Percentiles rank a stretch among this genome's conserved stretches.
Conservation (phyloP, 1,284 basidiomycete genomes). For the Stereum hirsutum region DNA sequence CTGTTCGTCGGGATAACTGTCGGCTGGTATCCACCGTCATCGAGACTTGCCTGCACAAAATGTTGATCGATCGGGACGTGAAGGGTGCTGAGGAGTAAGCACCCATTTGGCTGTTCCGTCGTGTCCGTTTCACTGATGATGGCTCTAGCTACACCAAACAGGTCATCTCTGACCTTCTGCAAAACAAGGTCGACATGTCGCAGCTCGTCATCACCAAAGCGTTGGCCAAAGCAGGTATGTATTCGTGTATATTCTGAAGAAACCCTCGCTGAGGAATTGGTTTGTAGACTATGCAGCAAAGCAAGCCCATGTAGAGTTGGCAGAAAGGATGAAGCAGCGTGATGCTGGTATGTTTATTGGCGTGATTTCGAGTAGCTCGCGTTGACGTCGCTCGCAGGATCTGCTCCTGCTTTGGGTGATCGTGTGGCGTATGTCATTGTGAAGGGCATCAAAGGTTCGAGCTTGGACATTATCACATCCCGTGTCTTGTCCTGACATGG, state of each 20-base stretch:
- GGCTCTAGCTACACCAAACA: conserved; percentile 78
- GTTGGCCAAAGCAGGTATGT: conserved; percentile 73
- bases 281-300: conserved; percentile 75
- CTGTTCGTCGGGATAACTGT: conserved; percentile 93
- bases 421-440: conserved; percentile 97
- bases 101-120: not conserved
- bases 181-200: conserved; percentile 96
- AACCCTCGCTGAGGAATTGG: not conserved
- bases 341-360: conserved; percentile 60
- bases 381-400: conserved; percentile 37
- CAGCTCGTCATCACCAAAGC: conserved; percentile 98
- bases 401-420: conserved; percentile 88
- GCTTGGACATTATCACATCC: conserved; percentile 2
- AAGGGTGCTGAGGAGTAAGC: conserved; percentile 84
- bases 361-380: not conserved
- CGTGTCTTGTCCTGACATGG: not conserved
- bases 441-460: conserved; percentile 87
- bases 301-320: conserved; percentile 92
- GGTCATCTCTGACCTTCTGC: conserved; percentile 85
- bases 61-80: conserved; percentile 91
- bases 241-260: not conserved
- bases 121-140: not conserved
- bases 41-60: conserved; percentile 92
- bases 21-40: conserved; percentile 93
- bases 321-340: conserved; percentile 88